Base-by-base conservation (phyloP, 2,329 filamentous ascomycete species). In the Xylaria sp. region DNA sequence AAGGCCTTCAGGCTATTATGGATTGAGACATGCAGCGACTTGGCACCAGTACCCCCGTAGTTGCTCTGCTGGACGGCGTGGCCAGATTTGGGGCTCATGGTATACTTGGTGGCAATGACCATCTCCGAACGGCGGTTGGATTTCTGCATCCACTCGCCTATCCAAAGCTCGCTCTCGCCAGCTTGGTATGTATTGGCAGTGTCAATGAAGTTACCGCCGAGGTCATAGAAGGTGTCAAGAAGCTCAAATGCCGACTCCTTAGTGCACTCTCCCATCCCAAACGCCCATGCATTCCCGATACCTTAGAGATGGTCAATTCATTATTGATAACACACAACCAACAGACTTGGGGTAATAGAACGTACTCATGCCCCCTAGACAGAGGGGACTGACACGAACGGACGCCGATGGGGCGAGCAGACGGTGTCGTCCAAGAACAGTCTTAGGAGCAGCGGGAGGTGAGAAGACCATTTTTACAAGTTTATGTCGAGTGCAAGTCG, bases 171-270 rank as follows among this genome's bases (percentile, higher is more conserved):
- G 0, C 85, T 88, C 72, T 89, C 79, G 58, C 85, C 86, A 68
- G 83, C 71, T 72, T 89, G 85, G 77, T 89, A 89, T 71, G 81
- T 82, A 78, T 85, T 87, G 70, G 85, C 78, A 0, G 87, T 90
- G 76, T 91, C 89, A 74, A 91, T 89, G 77, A 91, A 90, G 80
- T 91, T 91, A n/a, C 89, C 89, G 5, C 89, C 89, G 0, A 84
- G 80, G 13, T 81, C 81, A 53, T 80, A 83, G 77, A 84, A 90
- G 66, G 82, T 82, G 70, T 90, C 87, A 2, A 90, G 60, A 40
- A 63, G 49, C 13, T 56, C 49, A 13, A 63, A 63, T 5, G 60
- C 48, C 1, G 60, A 54, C 38, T 56, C 60, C 38, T 63, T 63
- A 26, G 48, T 46, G 4, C 48, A 63, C 40, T 44, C 48, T 4